phyloP scores from a whole-genome alignment of 345 rosid species.

The Carallia brachiata region DNA sequence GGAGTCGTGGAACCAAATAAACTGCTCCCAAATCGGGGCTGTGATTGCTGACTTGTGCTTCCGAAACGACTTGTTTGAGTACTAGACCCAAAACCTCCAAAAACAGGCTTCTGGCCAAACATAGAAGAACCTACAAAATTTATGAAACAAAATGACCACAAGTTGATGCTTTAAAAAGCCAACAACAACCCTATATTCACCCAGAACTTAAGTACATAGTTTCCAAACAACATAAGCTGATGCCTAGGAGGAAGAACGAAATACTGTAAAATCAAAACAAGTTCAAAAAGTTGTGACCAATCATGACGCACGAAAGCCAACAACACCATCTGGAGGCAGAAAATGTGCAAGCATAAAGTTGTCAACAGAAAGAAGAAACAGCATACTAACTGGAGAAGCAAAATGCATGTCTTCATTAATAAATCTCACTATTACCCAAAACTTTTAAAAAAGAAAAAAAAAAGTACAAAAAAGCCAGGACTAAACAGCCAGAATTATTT shows the following conservation, averaged over 20 bases:
- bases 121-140: slow-evolving; percentile 46
- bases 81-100: slow-evolving; percentile 71
- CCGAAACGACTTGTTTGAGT: slow-evolving; percentile 65
- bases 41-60: slow-evolving; percentile 60
- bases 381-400: no score
- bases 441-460: no score
- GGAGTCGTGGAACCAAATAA: slow-evolving; percentile 62
- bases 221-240: neutral
- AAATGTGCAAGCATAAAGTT: neutral
- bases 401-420: no score
- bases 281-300: neutral
- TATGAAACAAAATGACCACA: neutral
- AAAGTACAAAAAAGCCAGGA: no score
- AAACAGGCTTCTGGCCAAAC: slow-evolving; percentile 74
- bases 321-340: neutral
- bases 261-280: neutral
- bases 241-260: neutral
- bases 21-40: slow-evolving; percentile 63
- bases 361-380: no score
- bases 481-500: no score
- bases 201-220: neutral
- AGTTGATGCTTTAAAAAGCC: neutral
- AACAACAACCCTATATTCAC: neutral
- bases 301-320: neutral
- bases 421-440: no score